Conservation (phyloP, 352 stramenopile genomes). For the Phytopythium mirpurense region DNA sequence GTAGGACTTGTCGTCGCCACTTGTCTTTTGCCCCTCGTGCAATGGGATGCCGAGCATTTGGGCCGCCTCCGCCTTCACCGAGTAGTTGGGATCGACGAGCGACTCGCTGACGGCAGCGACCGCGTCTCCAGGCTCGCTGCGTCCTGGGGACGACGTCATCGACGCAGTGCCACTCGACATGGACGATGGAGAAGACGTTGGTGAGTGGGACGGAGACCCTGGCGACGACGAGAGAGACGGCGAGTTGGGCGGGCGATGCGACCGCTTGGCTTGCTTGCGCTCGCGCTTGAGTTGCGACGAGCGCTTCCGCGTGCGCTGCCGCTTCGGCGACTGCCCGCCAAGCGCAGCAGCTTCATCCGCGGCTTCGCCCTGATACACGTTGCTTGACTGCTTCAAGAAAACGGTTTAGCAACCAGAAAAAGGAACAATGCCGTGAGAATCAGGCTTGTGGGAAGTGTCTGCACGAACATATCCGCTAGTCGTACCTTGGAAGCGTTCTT, state of each 20-base stretch:
- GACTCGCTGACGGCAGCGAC: conserved; percentile 36
- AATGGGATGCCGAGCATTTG: conserved; percentile 78
- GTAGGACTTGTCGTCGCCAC: conserved; percentile 40
- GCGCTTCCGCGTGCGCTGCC: conserved; percentile 78
- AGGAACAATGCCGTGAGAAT: background rate
- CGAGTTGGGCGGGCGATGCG: conserved; percentile 54
- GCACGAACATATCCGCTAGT: background rate
- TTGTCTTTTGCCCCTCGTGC: conserved; percentile 50
- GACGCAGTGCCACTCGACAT: conserved; percentile 44
- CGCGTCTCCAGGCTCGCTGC: conserved; percentile 57
- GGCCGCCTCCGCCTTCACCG: conserved; percentile 69
- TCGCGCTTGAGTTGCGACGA: conserved; percentile 80
- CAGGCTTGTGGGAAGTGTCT: background rate
- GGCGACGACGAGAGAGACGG: conserved; percentile 69
- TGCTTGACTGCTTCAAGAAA: conserved; percentile 47
- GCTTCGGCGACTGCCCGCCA: conserved; percentile 71
- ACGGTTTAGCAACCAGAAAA: background rate
- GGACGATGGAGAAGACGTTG: conserved; percentile 46
- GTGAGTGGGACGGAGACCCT: conserved; percentile 59
- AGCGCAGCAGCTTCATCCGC: conserved; percentile 79
- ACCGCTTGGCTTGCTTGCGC: conserved; percentile 69
- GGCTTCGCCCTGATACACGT: conserved; percentile 81
- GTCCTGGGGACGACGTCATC: conserved; percentile 57
- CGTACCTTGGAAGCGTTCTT: conserved; percentile 78
- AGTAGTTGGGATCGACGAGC: conserved; percentile 70